phyloP scores from a whole-genome alignment of 2,329 filamentous ascomycete genomes.

The Penicillium sp. region DNA sequence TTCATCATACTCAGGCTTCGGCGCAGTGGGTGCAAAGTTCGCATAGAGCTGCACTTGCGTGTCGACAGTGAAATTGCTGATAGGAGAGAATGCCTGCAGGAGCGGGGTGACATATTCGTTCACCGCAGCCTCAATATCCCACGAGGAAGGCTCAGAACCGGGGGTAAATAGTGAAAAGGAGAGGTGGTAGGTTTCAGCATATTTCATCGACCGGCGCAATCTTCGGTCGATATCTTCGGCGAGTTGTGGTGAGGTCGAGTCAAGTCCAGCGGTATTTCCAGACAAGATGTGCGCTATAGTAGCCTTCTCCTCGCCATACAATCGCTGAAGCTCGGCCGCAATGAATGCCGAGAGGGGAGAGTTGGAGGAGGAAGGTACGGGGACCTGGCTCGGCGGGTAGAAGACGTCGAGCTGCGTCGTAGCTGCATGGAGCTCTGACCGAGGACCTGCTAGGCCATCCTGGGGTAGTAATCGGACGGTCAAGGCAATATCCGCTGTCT shows the following conservation, averaged over 20 bases:
- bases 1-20: slow-evolving; percentile 56
- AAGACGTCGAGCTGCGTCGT: slow-evolving; percentile 72
- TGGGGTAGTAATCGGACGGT: slow-evolving; percentile 66
- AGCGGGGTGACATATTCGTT: slow-evolving; percentile 79
- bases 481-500: slow-evolving; percentile 57
- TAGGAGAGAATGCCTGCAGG: slow-evolving; percentile 72
- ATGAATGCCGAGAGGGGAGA: slow-evolving; percentile 74
- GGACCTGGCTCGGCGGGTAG: slow-evolving; percentile 69
- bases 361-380: slow-evolving; percentile 66
- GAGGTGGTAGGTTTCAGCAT: slow-evolving; percentile 89
- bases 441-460: slow-evolving; percentile 49
- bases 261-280: slow-evolving; percentile 47
- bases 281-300: slow-evolving; percentile 75
- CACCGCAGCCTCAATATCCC: slow-evolving; percentile 85
- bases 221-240: slow-evolving; percentile 64
- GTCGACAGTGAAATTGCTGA: slow-evolving; percentile 94
- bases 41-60: slow-evolving; percentile 96
- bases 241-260: slow-evolving; percentile 46
- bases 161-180: slow-evolving; percentile 94
- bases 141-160: slow-evolving; percentile 73
- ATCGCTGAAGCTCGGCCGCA: slow-evolving; percentile 70
- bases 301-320: slow-evolving; percentile 86
- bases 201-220: slow-evolving; percentile 82
- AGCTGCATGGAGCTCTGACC: slow-evolving; percentile 67
- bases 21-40: slow-evolving; percentile 62